phyloP scores from a whole-genome alignment of 2,329 filamentous ascomycete genomes.

The Calonectria pauciramosa region DNA sequence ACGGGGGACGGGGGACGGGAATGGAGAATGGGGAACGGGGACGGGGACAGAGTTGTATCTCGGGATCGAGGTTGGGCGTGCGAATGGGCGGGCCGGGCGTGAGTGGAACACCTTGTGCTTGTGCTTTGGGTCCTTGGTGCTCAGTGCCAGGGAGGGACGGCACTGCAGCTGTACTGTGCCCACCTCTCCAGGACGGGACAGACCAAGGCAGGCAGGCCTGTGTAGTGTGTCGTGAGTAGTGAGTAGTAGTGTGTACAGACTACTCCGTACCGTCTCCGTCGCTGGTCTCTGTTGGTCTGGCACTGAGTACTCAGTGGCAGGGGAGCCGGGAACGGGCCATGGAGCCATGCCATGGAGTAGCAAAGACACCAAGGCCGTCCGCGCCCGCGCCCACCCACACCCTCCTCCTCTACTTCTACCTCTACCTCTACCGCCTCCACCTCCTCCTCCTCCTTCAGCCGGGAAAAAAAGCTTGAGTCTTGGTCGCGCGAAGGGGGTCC shows the following conservation, averaged over 20 bases:
- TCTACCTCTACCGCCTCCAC: not conserved
- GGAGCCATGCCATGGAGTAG: not conserved
- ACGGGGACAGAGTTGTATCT: slow-evolving; percentile 47
- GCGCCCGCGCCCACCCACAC: not conserved
- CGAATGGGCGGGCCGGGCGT: slow-evolving; percentile 40
- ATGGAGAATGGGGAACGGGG: slow-evolving; percentile 44
- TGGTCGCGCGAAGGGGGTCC: slow-evolving; percentile 29
- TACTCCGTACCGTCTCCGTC: not conserved
- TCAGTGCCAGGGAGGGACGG: slow-evolving; percentile 12
- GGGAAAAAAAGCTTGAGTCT: slow-evolving; percentile 44
- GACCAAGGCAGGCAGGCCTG: slow-evolving; percentile 12
- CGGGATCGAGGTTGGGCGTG: slow-evolving; percentile 45
- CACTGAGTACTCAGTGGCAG: slow-evolving; percentile 5
- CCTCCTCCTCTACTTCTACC: not conserved
- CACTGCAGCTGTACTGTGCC: slow-evolving; percentile 23
- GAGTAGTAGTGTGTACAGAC: not conserved
- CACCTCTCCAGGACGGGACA: slow-evolving; percentile 12
- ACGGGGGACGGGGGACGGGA: slow-evolving; percentile 33
- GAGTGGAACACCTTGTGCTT: slow-evolving; percentile 37
- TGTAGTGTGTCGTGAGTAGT: not conserved
- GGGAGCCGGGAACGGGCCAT: slow-evolving; percentile 10
- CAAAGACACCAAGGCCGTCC: slow-evolving; percentile 3
- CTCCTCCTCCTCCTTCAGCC: slow-evolving; percentile 8
- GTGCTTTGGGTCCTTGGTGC: slow-evolving; percentile 17
- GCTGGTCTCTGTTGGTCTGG: slow-evolving; percentile 7